These are phyloP conservation scores for Lunasporangiospora selenospora DNA, from an alignment of 192 early-diverging fungal genomes.

Conservation along the genomic window DNA sequence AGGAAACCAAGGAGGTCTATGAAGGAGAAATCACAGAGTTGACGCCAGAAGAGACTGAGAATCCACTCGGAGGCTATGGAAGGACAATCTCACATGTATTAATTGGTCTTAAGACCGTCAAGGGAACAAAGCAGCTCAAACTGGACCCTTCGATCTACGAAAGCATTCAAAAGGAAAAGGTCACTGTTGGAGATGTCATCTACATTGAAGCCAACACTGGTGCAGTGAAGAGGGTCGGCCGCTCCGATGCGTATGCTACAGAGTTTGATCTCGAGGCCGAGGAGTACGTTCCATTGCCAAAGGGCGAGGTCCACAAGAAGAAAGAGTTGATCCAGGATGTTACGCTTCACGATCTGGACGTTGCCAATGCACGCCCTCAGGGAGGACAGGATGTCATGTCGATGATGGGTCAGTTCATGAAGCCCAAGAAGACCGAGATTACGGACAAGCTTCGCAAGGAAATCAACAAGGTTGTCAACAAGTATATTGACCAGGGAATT, in stretches of 20 bases:
- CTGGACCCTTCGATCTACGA: conserved; percentile 98
- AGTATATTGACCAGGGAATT: conserved; percentile 97
- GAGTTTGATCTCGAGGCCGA: conserved; percentile 99
- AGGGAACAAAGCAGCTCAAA: conserved; percentile 97
- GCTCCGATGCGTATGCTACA: conserved; percentile 98
- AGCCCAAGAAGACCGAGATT: conserved; percentile 99
- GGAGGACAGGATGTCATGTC: conserved; percentile 98
- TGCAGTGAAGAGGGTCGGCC: conserved; percentile 96
- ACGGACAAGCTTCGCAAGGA: conserved; percentile 97
- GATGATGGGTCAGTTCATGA: conserved; percentile 98
- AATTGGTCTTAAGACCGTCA: conserved; percentile 97
- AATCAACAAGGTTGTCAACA: conserved; percentile 99
- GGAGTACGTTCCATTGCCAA: conserved; percentile 96
- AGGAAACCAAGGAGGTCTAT: conserved; percentile 99
- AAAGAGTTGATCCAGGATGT: conserved; percentile 99
- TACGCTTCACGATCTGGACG: conserved; percentile 96
- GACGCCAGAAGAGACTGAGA: conserved; percentile 97
- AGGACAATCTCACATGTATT: conserved; percentile 97
- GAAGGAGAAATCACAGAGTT: conserved; percentile 99
- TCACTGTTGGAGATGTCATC: conserved; percentile 95
- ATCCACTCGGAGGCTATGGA: conserved; percentile 97
- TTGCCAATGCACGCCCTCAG: conserved; percentile 95
- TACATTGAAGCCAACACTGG: conserved; percentile 98
- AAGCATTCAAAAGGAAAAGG: conserved; percentile 96
- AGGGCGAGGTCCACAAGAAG: conserved; percentile 99